These are phyloP conservation scores for Miamiensis avidus DNA, from an alignment of 169 alveolate species.

Conservation along the genomic window DNA sequence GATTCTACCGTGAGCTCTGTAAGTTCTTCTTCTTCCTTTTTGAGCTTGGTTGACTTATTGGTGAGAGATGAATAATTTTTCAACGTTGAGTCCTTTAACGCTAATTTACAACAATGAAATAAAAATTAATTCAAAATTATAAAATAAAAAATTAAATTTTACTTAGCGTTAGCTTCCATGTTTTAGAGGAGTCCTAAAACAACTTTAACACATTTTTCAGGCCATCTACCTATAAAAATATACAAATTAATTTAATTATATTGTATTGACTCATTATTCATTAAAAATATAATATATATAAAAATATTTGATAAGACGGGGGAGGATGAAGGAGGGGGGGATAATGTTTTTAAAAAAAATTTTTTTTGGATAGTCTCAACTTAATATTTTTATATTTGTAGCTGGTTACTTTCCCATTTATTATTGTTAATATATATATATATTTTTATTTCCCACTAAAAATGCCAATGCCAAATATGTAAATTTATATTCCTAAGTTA, in stretches of 20 bases:
- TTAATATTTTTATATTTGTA: too few species aligned
- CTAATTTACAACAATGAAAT: conserved; percentile 10
- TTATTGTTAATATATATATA: too few species aligned
- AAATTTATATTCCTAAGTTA: too few species aligned
- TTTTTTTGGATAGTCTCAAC: too few species aligned
- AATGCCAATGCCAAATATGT: too few species aligned
- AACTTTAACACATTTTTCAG: conserved; percentile 95
- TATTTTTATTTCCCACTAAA: too few species aligned
- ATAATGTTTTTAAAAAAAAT: too few species aligned
- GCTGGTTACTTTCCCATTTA: too few species aligned
- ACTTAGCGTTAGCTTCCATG: conserved; percentile 94
- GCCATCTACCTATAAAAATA: conserved; percentile 91
- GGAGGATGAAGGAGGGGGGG: background rate
- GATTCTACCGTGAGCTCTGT: conserved; percentile 99
- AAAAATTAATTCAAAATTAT: background rate
- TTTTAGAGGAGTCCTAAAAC: conserved; percentile 91
- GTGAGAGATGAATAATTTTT: conserved; percentile 90
- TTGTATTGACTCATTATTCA: too few species aligned
- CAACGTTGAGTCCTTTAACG: conserved; percentile 93
- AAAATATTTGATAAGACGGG: too few species aligned
- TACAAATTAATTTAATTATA: background rate
- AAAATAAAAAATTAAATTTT: too few species aligned
- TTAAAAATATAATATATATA: too few species aligned
- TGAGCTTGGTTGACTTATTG: conserved; percentile 95
- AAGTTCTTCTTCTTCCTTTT: conserved; percentile 97